Base-by-base conservation (phyloP, 2,329 filamentous ascomycete species). In the Aspergillus luchuensis region DNA sequence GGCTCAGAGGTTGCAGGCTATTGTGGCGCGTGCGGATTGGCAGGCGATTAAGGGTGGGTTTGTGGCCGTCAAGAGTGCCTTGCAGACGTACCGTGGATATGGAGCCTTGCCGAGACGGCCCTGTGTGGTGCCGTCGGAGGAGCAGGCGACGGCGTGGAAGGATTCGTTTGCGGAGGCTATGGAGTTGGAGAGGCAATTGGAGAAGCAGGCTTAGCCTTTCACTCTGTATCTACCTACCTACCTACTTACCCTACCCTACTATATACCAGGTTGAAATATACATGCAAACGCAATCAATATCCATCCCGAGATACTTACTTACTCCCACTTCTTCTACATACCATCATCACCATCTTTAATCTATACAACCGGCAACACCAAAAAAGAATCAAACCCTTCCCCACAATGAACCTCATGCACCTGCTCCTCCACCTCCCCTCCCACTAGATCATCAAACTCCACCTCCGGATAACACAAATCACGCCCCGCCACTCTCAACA, bases 21-120 rank as follows among this genome's bases (percentile, higher is more conserved):
- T 89, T n/a, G 84, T 96, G 63, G 88, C 89, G 69, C 87, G 87
- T 72, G 89, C 89, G 33, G 91, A 96, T 76, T 96, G 91, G 91
- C 87, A 89, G 47, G 80, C 94, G 57, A 95, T 91, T 63, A 92
- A 92, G 79, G 83, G 89, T 0, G 90, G 90, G 49, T 92, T 95
- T 69, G 89, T 91, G 1, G 91, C 91, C n/a, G 95, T 92, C 21
- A 96, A 96, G 83, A 86, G 85, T 66, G 91, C 89, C 10, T 88
- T 96, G 68, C 87, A 95, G 80, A 86, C 81, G 66, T 92, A 92
- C 76, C 92, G 87, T 72, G 91, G 91, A 52, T 96, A 96, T 73
- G 91, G 91, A 28, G 90, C 89, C 3, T 86, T 87, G 74, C 90
- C 91, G 5, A 85, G 92, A 62, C 82, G 84, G 69, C 91, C 91